A percentile compares a stretch with the other conserved stretches of the same genome.
These are phyloP conservation scores for Talaromyces liani DNA, from an alignment of 495 filamentous ascomycete species.

Conservation along the genomic window DNA sequence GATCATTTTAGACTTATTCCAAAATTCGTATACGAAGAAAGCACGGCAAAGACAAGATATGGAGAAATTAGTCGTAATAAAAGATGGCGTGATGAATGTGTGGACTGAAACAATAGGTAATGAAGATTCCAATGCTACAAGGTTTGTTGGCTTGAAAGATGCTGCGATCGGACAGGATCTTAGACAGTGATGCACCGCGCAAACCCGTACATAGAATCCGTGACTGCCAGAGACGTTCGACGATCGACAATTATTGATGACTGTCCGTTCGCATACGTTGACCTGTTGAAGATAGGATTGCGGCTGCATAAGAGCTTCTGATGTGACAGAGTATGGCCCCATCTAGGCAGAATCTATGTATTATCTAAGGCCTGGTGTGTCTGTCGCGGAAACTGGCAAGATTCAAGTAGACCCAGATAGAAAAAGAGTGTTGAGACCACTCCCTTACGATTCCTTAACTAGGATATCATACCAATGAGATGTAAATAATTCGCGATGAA, in stretches of 20 bases:
- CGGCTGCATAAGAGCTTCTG: not conserved
- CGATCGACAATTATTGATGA: conserved; percentile 18
- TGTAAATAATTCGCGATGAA: not conserved
- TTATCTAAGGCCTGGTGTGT: not conserved
- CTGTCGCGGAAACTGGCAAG: not conserved
- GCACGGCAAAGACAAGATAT: conserved; percentile 14
- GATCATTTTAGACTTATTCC: conserved; percentile 17
- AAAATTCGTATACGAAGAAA: conserved; percentile 18
- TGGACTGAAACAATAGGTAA: conserved; percentile 16
- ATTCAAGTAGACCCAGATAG: not conserved
- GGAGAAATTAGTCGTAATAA: conserved; percentile 17
- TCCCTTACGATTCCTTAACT: not conserved
- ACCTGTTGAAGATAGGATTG: not conserved
- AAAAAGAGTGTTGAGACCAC: not conserved
- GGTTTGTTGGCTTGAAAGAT: not conserved
- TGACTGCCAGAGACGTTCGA: conserved; percentile 19
- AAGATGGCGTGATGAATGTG: conserved; percentile 13
- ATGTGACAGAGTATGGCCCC: not conserved
- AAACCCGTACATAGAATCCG: conserved; percentile 15
- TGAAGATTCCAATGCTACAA: too few relatives aligned
- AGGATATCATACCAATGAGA: not conserved
- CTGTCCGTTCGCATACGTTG: conserved; percentile 13
- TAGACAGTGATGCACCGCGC: conserved; percentile 21
- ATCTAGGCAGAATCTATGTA: not conserved
- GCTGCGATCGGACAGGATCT: conserved; percentile 13